A percentile compares a stretch with the other conserved stretches of the same genome.
Conservation (phyloP, 202 grass and related monocot genomes). For the Panicum hallii region DNA sequence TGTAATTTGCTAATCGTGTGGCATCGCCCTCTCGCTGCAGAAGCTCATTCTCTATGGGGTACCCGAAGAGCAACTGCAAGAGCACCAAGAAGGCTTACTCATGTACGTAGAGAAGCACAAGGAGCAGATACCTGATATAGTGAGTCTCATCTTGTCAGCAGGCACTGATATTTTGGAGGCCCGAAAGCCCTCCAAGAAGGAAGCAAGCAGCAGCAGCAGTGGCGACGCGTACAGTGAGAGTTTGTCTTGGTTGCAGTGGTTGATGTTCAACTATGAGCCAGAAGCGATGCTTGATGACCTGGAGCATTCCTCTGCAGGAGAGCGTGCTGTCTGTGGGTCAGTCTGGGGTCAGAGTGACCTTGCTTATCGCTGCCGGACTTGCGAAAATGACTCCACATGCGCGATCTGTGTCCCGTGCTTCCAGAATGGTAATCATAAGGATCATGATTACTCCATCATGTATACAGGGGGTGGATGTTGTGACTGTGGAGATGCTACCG, state of each 20-base stretch:
- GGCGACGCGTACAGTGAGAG: slow-evolving; percentile 54
- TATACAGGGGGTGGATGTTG: slow-evolving; percentile 95
- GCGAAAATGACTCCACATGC: slow-evolving; percentile 88
- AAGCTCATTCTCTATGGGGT: slow-evolving; percentile 78
- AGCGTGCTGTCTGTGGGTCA: slow-evolving; percentile 77
- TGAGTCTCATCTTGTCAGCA: slow-evolving; percentile 62
- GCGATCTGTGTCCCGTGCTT: slow-evolving; percentile 96
- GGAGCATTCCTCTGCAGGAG: slow-evolving; percentile 55
- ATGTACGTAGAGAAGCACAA: slow-evolving; percentile 51
- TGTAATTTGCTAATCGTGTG: slow-evolving; percentile 32
- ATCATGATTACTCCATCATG: slow-evolving; percentile 97
- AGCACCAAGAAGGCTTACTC: slow-evolving; percentile 55
- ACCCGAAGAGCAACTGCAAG: slow-evolving; percentile 54
- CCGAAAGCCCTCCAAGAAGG: slow-evolving; percentile 31
- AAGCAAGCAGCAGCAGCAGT: slow-evolving; percentile 24
- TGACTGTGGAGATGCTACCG: slow-evolving; percentile 92
- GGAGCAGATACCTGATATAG: slow-evolving; percentile 43
- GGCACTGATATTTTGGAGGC: slow-evolving; percentile 48
- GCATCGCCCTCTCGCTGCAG: slow-evolving; percentile 48
- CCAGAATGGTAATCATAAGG: slow-evolving; percentile 83
- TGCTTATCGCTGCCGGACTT: slow-evolving; percentile 88
- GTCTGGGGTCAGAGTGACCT: slow-evolving; percentile 88
- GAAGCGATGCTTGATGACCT: slow-evolving; percentile 55
- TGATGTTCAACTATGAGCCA: slow-evolving; percentile 81
- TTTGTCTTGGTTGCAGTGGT: slow-evolving; percentile 84